Evolutionary conservation across 345 rosid species (phyloP), one percentile per base, ranked within the genome.

Genomic region (Salix brachista): DNA sequence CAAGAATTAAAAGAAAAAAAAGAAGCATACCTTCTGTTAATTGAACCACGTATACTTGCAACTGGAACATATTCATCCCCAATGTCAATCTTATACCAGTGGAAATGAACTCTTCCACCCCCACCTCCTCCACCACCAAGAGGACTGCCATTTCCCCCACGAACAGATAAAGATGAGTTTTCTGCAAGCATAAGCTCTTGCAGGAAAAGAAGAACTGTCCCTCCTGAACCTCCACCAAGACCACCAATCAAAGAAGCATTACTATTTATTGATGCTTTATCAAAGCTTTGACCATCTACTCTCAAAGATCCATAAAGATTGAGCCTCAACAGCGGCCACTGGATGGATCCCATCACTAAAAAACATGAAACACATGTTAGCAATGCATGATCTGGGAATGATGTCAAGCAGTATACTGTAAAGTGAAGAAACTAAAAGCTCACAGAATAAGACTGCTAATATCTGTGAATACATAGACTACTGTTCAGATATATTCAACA

Each of bases 161-260:
- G 75, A 84, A 83, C 88, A 84, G 97, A 88, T 80, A 95, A 80
- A 79, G 84, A 83, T 42, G 99, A 91, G 79, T 85, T 87, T 73
- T 84, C 87, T 36, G 87, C 87, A 68, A 95, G 89, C 75, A 82
- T 80, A 78, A 95, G 90, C 88, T 85, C 87, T 81, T 93, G 94
- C 83, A 95, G 94, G 86, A 95, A 95, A 85, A 95, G 93, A 85
- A 95, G 99, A 73, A 95, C 78, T 37, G 99, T 91, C 83, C 99
- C 99, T 70, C 99, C 99, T 82, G 99, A 91, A 83, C 90, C 96
- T 85, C 97, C 99, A 83, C 99, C 99, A 89, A 90, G 91, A 79
- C 96, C 93, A 70, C 97, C 99, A 52, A 85, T 78, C 83, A 90
- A 83, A 73, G 96, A 88, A 80, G 80, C 75, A 81, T 85, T 86